Base-by-base conservation (phyloP, 441 rosid genomes). In the Omphalea diandra region DNA sequence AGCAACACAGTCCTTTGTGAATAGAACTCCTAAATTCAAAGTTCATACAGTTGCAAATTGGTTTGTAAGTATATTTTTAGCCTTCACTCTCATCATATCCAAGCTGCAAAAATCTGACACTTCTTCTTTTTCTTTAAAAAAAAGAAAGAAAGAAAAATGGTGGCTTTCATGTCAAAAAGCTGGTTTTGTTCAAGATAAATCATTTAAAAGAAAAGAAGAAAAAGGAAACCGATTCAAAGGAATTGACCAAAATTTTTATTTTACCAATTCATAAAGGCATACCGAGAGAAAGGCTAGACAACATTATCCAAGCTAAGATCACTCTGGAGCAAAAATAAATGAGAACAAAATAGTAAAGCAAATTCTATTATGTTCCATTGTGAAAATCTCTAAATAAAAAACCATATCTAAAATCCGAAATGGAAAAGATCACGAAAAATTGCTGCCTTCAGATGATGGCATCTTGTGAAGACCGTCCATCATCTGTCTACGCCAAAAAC, bases 401-500 rank as follows among this genome's bases (percentile, higher is more conserved):
- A n/a, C n/a, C n/a, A n/a, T n/a, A n/a, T n/a, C n/a, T n/a, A n/a
- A n/a, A n/a, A n/a, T n/a, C 1, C 50, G 29, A 38, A 35, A 6
- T 31, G 2, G 35, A 8, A 50, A 41, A 7, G 10, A 57, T 1
- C 9, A 22, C 55, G 31, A 32, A 62, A 55, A 24, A 29, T 29
- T 58, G 29, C 31, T 47, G 49, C 68, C 74, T 62, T 52, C 58
- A 33, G 33, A 7, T 44, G 27, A 27, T 41, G 26, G 15, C 4
- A 47, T 33, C 56, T 59, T 40, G 44, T 2, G 7, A n/a, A 14
- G 54, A 0, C 44, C 4, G 3, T 18, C 27, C 10, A n/a, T 69
- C 61, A 72, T 75, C 77, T 47, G 43, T 80, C 68, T 69, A 81
- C 75, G 36, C 84, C 94, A 64, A 74, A 76, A 64, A 87, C 75